Conservation (phyloP, 2,329 filamentous ascomycete genomes). For the Cytospora chrysosperma region DNA sequence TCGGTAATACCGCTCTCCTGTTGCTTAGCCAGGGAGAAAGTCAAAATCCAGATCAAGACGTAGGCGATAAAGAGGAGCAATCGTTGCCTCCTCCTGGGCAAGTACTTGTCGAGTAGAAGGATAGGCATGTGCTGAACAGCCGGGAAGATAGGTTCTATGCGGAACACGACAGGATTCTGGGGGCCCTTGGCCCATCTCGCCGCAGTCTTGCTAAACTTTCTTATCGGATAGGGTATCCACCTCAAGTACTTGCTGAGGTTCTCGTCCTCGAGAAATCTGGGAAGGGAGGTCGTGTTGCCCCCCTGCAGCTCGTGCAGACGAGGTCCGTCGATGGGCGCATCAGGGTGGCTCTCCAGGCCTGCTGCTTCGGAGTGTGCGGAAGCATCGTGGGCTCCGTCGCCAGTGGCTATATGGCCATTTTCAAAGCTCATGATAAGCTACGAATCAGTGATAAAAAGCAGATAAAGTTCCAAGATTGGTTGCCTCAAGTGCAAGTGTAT, state of each 20-base stretch:
- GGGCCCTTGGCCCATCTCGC: slow-evolving; percentile 57
- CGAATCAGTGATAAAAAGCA: not conserved
- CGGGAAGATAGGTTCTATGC: slow-evolving; percentile 63
- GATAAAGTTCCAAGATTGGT: too few species aligned
- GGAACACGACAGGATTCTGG: slow-evolving; percentile 47
- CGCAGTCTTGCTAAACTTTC: slow-evolving; percentile 43
- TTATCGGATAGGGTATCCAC: slow-evolving; percentile 59
- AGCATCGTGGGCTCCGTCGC: slow-evolving; percentile 5
- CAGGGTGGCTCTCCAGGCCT: slow-evolving; percentile 29
- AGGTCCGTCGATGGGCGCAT: slow-evolving; percentile 31
- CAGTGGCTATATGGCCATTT: slow-evolving; percentile 16
- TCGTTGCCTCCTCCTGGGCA: slow-evolving; percentile 60
- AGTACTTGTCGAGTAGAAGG: slow-evolving; percentile 58
- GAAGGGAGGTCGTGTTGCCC: slow-evolving; percentile 47
- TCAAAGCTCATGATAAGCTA: slow-evolving; percentile 17
- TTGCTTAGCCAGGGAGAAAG: slow-evolving; percentile 68
- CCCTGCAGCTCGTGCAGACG: slow-evolving; percentile 48
- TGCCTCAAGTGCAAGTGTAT: not conserved
- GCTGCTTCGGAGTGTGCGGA: slow-evolving; percentile 9
- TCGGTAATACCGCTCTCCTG: slow-evolving; percentile 59
- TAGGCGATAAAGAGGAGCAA: slow-evolving; percentile 58
- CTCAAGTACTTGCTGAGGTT: slow-evolving; percentile 49
- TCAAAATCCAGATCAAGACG: slow-evolving; percentile 65
- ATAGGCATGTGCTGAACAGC: slow-evolving; percentile 66
- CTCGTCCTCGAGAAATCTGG: slow-evolving; percentile 60